A percentile compares a stretch with the other conserved stretches of the same genome.
Evolutionary conservation across 108 stramenopile genomes (phyloP).

Genomic region (Licmophora abbreviata): DNA sequence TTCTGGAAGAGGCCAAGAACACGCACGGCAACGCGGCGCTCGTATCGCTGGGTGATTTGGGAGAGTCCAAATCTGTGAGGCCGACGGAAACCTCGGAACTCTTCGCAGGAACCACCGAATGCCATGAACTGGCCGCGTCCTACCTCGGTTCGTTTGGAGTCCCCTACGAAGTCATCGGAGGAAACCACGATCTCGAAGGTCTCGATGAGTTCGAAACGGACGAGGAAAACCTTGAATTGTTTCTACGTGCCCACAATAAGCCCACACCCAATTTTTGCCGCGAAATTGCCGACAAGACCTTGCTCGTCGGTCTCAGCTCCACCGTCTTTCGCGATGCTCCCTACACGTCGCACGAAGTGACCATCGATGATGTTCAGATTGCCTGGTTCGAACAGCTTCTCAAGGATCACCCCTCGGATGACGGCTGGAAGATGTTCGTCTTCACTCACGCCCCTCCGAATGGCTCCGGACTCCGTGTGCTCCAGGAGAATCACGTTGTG

Average conservation of each 20-base stretch:
- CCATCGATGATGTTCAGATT: conserved; percentile 61
- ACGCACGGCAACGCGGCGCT: conserved; percentile 30
- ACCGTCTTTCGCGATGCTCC: conserved; percentile 68
- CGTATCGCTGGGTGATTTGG: conserved; percentile 13
- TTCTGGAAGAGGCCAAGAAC: conserved; percentile 45
- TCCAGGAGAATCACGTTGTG: conserved; percentile 67
- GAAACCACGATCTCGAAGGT: conserved; percentile 56
- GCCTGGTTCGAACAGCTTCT: conserved; percentile 68
- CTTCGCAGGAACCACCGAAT: conserved; percentile 13
- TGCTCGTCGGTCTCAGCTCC: conserved; percentile 65
- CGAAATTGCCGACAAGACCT: conserved; percentile 61
- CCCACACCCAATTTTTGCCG: conserved; percentile 50
- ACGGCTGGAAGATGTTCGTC: conserved; percentile 77
- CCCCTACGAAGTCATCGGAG: conserved; percentile 6
- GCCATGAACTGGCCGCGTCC: conserved; percentile 5
- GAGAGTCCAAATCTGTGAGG: conserved; percentile 6
- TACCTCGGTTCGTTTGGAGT: conserved; percentile 6
- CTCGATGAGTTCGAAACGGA: conserved; percentile 76
- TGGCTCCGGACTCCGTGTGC: conserved; percentile 60
- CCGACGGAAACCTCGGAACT: conserved; percentile 6
- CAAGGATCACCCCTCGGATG: conserved; percentile 30
- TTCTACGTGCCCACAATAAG: conserved; percentile 39
- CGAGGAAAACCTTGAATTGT: conserved; percentile 55
- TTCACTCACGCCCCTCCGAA: conserved; percentile 82
- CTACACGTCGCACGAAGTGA: conserved; percentile 73